These are phyloP conservation scores for Periconia macrospinosa DNA, from an alignment of 2,329 filamentous ascomycete species.

Conservation along the genomic window DNA sequence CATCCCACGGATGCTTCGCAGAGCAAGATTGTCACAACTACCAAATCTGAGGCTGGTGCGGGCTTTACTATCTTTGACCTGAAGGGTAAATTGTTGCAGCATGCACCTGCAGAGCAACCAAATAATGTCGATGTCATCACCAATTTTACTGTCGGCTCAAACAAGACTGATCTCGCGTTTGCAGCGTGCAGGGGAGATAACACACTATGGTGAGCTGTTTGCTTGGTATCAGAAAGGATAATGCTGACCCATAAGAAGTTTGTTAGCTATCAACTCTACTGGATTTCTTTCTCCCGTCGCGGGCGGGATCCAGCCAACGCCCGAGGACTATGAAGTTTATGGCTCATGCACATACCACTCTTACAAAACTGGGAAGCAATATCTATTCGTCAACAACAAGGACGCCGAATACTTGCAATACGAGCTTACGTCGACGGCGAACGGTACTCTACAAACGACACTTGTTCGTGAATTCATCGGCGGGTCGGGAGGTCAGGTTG, in stretches of 20 bases:
- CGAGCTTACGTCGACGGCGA: slow-evolving; percentile 45
- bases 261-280: slow-evolving; percentile 54
- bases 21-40: slow-evolving; percentile 57
- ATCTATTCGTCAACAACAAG: slow-evolving; percentile 60
- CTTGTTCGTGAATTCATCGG: slow-evolving; percentile 57
- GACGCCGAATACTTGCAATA: slow-evolving; percentile 58
- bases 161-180: slow-evolving; percentile 53
- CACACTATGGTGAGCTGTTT: slow-evolving; percentile 51
- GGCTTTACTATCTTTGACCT: slow-evolving; percentile 56
- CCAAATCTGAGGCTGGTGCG: slow-evolving; percentile 53
- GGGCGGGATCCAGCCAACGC: slow-evolving; percentile 52
- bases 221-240: no score
- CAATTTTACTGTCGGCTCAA: slow-evolving; percentile 48
- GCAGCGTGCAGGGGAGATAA: slow-evolving; percentile 56
- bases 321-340: slow-evolving; percentile 53
- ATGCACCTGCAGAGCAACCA: slow-evolving; percentile 50
- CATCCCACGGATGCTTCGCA: slow-evolving; percentile 35
- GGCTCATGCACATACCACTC: slow-evolving; percentile 58
- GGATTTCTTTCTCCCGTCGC: slow-evolving; percentile 49
- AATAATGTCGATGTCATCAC: slow-evolving; percentile 61
- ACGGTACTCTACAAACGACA: slow-evolving; percentile 49
- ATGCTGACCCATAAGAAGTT: slow-evolving; percentile 28
- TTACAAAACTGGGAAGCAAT: slow-evolving; percentile 51
- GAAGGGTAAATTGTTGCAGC: slow-evolving; percentile 52
- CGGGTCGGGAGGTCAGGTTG: slow-evolving; percentile 57